Percentiles rank a stretch among this genome's conserved stretches.
These are phyloP conservation scores for Calamus simplicifolius DNA, from an alignment of 176 grass and related monocot genomes.

Conservation along the genomic window DNA sequence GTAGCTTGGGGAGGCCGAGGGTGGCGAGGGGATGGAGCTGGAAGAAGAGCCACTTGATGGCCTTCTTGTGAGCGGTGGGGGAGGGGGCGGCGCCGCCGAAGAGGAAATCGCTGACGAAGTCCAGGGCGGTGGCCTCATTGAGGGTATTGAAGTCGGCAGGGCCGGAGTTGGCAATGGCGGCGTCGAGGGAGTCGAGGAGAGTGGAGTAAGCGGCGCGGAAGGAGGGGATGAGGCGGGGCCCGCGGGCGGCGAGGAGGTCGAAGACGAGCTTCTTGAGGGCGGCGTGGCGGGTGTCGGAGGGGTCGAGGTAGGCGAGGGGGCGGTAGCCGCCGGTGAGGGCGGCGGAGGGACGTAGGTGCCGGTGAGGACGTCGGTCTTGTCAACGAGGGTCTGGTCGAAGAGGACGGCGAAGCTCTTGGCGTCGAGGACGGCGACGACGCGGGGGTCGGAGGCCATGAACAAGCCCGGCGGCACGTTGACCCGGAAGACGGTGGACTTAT, in stretches of 20 bases:
- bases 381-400: conserved; percentile 43
- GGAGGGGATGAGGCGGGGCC: conserved; percentile 30
- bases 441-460: conserved; percentile 35
- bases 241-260: conserved; percentile 33
- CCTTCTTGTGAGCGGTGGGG: conserved; percentile 17
- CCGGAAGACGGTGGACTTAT: conserved; percentile 64
- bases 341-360: conserved; percentile 49
- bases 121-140: conserved; percentile 27
- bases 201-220: conserved; percentile 26
- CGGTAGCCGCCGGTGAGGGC: conserved; percentile 48
- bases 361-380: conserved; percentile 62
- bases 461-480: conserved; percentile 52
- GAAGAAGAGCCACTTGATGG: conserved; percentile 41
- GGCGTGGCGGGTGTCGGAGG: conserved; percentile 39
- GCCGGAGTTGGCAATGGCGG: conserved; percentile 3
- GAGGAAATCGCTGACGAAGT: conserved; percentile 47
- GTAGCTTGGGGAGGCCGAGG: conserved; percentile 29
- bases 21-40: conserved; percentile 61
- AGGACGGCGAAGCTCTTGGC: conserved; percentile 58
- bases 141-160: conserved; percentile 36
- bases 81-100: conserved; percentile 44
- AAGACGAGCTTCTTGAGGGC: conserved; percentile 43
- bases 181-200: conserved; percentile 31
- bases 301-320: conserved; percentile 60
- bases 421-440: conserved; percentile 68